Conservation (phyloP, 2,329 filamentous ascomycete genomes). For the Bipolaris gigantea region DNA sequence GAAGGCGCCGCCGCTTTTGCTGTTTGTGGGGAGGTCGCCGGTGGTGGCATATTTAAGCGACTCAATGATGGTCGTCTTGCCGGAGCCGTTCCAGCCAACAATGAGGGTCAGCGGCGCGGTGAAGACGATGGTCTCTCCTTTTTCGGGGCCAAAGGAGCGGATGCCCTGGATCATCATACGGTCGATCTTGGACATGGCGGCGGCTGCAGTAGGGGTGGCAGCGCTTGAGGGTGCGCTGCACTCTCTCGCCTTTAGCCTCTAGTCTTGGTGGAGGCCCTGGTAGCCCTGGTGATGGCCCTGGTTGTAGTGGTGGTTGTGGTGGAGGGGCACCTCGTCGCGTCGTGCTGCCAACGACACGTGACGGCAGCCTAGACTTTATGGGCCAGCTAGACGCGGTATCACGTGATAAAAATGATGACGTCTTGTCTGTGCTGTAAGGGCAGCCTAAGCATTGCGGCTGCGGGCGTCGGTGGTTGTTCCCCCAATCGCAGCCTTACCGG, state of each 20-base stretch:
- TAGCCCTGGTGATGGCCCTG: neutral
- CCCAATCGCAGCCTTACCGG: slow-evolving; percentile 4
- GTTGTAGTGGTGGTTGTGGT: neutral
- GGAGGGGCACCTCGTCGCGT: neutral
- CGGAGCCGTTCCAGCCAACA: slow-evolving; percentile 95
- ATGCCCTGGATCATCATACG: slow-evolving; percentile 82
- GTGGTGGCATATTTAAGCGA: slow-evolving; percentile 98
- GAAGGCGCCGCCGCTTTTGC: slow-evolving; percentile 82
- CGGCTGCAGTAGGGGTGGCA: neutral
- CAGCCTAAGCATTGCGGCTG: neutral
- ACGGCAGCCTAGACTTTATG: neutral
- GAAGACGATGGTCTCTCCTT: slow-evolving; percentile 80
- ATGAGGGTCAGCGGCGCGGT: slow-evolving; percentile 91
- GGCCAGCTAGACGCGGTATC: slow-evolving; percentile 4
- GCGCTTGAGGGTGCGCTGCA: neutral
- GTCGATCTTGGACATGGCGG: slow-evolving; percentile 68
- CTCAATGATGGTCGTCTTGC: slow-evolving; percentile 98
- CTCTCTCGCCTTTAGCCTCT: neutral
- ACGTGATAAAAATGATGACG: neutral
- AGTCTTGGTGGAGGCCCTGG: neutral
- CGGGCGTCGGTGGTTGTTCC: neutral
- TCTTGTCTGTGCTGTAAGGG: neutral
- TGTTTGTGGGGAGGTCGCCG: slow-evolving; percentile 89
- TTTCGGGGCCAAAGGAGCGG: slow-evolving; percentile 80
- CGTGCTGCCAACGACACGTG: neutral